Evolutionary conservation across 805 yeast genomes (phyloP), one percentile per base, ranked within the genome.

Genomic region (Candida golubevii): DNA sequence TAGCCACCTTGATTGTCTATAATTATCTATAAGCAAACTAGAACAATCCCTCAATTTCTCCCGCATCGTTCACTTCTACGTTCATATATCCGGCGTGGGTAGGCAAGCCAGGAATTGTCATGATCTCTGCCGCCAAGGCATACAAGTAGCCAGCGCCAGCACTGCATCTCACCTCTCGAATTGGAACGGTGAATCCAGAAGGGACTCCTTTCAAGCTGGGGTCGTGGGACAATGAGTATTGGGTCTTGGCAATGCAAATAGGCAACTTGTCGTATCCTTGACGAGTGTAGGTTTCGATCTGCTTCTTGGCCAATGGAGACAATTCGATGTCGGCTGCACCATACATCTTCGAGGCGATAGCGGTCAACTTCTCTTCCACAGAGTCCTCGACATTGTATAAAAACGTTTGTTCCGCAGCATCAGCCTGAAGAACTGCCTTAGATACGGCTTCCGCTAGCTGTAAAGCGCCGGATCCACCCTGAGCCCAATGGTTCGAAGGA

Each of bases 51-150:
- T 88, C 96, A 55, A 91, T 90, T 61, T 89, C 89, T 46, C 98
- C 99, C 29, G 78, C 75, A 29, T 88, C 85, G 63, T 85, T 81
- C 43, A 91, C 93, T 67, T 91, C 99, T 47, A 91, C 97, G 61
- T 90, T 87, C 96, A 91, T 88, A 74, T 86, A 91, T 26, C 98
- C 98, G 56, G 95, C 85, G 63, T 87, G 90, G 8, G 98, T 91
- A 45, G 97, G 95, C 61, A 91, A 74, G 48, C 99, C 99, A 26
- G 99, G 99, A 57, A 91, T 90, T 26, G 99, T 91, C 83, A 85
- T 89, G 59, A 91, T 91, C 67, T 91, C 96, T 45, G 95, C 97
- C 13, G 97, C 97, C 57, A 91, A 76, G 1, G 98, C 98, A 61
- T 91, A 93, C 62, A 91, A 75, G 69, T 91, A 91, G 8, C 97